phyloP scores from a whole-genome alignment of 2,329 filamentous ascomycete species.

The Beauveria caledonica region DNA sequence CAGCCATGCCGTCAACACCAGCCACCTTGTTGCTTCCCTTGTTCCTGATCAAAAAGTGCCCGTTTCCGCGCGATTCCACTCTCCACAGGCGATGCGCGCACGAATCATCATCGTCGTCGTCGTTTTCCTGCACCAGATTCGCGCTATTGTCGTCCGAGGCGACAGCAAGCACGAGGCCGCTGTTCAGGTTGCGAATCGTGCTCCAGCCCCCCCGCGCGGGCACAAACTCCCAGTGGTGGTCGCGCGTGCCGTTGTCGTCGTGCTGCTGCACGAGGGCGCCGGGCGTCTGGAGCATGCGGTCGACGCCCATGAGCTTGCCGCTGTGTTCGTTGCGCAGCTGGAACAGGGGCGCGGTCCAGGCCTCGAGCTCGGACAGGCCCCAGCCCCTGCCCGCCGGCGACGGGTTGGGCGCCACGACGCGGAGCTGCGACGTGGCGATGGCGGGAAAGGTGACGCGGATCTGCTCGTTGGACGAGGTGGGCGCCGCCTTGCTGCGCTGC shows the following conservation, averaged over 20 bases:
- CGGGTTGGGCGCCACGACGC: constrained; percentile 23
- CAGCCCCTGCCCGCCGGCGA: constrained; percentile 17
- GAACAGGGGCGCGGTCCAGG: constrained; percentile 21
- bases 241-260: constrained; percentile 12
- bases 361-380: constrained; percentile 26
- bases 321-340: constrained; percentile 15
- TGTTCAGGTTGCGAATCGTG: constrained; percentile 14
- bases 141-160: constrained; percentile 11
- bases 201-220: constrained; percentile 12
- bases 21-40: constrained; percentile 13
- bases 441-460: constrained; percentile 20
- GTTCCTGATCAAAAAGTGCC: constrained; percentile 13
- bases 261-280: constrained; percentile 12
- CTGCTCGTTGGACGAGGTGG: constrained; percentile 20
- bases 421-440: constrained; percentile 19
- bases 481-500: background rate
- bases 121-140: constrained; percentile 9
- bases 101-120: background rate
- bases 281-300: background rate
- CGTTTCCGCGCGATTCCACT: constrained; percentile 6
- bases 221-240: constrained; percentile 13
- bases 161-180: constrained; percentile 11
- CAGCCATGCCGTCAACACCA: constrained; percentile 13
- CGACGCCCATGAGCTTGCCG: constrained; percentile 14
- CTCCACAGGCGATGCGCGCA: constrained; percentile 12